A percentile compares a stretch with the other conserved stretches of the same genome.
Evolutionary conservation across 2,329 filamentous ascomycete species (phyloP).

Genomic region (Fusarium neocosmosporiellum): DNA sequence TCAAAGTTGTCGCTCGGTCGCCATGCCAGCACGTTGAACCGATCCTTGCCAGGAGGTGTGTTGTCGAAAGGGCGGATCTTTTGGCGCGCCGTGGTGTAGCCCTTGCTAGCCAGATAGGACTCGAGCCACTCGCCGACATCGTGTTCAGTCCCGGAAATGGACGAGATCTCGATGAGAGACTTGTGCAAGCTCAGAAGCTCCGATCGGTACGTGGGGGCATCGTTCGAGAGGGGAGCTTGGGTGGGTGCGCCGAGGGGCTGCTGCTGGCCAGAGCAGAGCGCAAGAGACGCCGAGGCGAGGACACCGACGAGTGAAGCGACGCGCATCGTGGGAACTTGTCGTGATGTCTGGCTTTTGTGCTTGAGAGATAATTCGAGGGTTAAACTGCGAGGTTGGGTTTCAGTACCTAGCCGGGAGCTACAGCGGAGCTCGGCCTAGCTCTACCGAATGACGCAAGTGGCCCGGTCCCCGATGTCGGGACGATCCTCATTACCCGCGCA

Average conservation of each 20-base stretch:
- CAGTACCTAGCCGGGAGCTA: constrained; percentile 18
- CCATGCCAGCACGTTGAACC: constrained; percentile 83
- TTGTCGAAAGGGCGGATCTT: constrained; percentile 49
- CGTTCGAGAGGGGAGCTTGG: constrained; percentile 5
- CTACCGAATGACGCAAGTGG: constrained; percentile 26
- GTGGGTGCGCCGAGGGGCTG: constrained; percentile 13
- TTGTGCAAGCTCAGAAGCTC: constrained; percentile 78
- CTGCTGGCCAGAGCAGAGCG: constrained; percentile 21
- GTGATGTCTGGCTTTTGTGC: constrained; percentile 15
- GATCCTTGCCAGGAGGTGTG: constrained; percentile 41
- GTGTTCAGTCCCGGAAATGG: constrained; percentile 76
- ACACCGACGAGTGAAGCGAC: constrained; percentile 18
- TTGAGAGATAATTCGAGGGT: background rate
- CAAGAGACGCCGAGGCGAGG: constrained; percentile 24
- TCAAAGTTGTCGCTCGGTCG: constrained; percentile 57
- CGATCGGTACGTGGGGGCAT: constrained; percentile 53
- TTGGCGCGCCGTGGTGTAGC: constrained; percentile 59
- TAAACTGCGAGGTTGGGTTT: background rate
- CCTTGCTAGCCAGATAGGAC: constrained; percentile 67
- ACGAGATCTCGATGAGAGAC: constrained; percentile 78
- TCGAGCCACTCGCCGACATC: constrained; percentile 76
- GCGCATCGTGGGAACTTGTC: constrained; percentile 24
- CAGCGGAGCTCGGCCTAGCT: constrained; percentile 24
- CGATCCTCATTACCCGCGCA: background rate
- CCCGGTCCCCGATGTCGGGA: constrained; percentile 28